These are phyloP conservation scores for Mycena galericulata DNA, from an alignment of 768 basidiomycete species.

Conservation along the genomic window DNA sequence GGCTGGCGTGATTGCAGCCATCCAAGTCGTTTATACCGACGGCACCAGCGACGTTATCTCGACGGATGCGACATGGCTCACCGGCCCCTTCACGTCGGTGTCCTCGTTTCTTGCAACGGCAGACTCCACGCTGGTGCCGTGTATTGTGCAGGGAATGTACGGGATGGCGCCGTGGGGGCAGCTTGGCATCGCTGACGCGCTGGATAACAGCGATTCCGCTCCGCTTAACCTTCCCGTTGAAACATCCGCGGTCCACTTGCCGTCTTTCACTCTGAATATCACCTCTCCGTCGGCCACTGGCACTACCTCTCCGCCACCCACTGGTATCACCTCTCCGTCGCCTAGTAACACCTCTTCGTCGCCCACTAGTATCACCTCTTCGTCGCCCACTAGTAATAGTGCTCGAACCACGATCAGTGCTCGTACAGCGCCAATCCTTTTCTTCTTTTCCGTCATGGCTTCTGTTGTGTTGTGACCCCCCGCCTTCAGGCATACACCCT, in stretches of 20 bases:
- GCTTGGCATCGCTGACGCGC: slow-evolving; percentile 4
- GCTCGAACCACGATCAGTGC: neutral
- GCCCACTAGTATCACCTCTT: too few species aligned
- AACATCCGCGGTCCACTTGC: neutral
- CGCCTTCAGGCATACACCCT: too few species aligned
- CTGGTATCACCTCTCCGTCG: too few species aligned
- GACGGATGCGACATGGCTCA: slow-evolving; percentile 24
- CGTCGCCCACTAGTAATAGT: neutral
- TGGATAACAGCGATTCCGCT: neutral
- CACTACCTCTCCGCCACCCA: too few species aligned
- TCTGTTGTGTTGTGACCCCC: neutral
- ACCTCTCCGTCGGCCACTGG: too few species aligned
- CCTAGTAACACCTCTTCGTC: too few species aligned
- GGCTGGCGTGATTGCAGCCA: slow-evolving; percentile 13
- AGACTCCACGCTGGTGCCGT: neutral
- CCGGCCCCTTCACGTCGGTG: neutral
- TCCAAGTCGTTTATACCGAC: slow-evolving; percentile 2
- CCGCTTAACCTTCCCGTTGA: neutral
- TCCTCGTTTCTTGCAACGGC: slow-evolving; percentile 3
- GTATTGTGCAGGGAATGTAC: neutral
- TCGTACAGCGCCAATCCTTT: neutral
- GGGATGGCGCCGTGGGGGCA: neutral
- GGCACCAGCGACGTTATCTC: slow-evolving; percentile 10
- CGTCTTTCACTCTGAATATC: neutral
- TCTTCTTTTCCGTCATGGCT: neutral